phyloP scores from a whole-genome alignment of 2,329 filamentous ascomycete species.

The Fusarium metavorans region DNA sequence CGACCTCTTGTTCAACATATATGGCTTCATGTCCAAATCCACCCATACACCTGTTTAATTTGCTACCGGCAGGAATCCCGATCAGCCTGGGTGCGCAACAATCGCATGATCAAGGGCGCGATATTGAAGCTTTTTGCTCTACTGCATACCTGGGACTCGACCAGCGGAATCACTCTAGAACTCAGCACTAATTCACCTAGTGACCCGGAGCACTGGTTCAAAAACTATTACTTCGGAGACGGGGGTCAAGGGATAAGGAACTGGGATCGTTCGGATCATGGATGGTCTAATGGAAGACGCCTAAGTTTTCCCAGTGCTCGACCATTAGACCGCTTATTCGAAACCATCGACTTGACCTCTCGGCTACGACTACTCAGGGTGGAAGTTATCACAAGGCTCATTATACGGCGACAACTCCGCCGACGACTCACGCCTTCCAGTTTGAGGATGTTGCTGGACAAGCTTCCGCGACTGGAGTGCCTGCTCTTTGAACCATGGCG shows the following conservation, averaged over 20 bases:
- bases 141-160: background rate
- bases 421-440: background rate
- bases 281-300: background rate
- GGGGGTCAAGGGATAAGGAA: background rate
- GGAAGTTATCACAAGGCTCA: background rate
- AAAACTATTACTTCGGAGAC: background rate
- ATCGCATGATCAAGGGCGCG: background rate
- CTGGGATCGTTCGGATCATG: background rate
- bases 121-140: constrained; percentile 4
- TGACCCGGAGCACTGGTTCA: background rate
- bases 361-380: background rate
- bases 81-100: background rate
- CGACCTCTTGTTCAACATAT: background rate
- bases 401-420: background rate
- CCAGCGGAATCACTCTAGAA: background rate
- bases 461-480: background rate
- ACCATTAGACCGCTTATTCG: background rate
- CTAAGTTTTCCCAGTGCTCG: background rate
- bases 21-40: background rate
- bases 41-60: background rate
- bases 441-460: background rate
- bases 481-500: constrained; percentile 3
- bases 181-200: background rate
- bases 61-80: background rate
- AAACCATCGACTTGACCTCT: background rate